phyloP scores from a whole-genome alignment of 2,329 filamentous ascomycete species.

The Penicillium sp. region DNA sequence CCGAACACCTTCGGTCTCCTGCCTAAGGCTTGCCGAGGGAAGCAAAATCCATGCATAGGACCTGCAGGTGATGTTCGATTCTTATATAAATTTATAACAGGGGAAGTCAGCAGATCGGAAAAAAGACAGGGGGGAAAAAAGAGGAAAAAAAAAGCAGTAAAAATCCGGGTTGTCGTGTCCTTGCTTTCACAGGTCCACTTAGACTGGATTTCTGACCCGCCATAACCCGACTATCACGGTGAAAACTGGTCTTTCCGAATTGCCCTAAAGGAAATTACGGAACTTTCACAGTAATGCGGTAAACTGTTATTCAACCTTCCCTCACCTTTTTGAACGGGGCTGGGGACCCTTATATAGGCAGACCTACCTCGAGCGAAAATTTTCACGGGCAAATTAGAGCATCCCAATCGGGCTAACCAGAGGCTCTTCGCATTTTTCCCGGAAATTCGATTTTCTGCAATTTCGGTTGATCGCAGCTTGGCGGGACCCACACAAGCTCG shows the following conservation, averaged over 20 bases:
- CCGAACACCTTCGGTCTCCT: not conserved
- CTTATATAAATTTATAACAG: not conserved
- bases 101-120: not conserved
- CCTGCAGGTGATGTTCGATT: not conserved
- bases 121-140: not conserved
- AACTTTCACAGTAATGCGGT: conserved; percentile 1
- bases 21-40: not conserved
- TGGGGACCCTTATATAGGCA: conserved; percentile 5
- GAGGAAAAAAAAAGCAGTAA: conserved; percentile 1
- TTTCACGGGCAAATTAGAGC: not conserved
- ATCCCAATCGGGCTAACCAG: conserved; percentile 6
- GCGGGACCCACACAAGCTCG: conserved; percentile 28
- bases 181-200: conserved; percentile 24
- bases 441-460: conserved; percentile 16
- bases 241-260: conserved; percentile 14
- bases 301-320: not conserved
- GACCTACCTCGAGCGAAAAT: not conserved
- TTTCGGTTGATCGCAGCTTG: conserved; percentile 24
- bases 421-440: conserved; percentile 17
- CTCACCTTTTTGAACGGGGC: not conserved
- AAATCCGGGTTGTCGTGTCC: conserved; percentile 10
- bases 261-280: conserved; percentile 13
- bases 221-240: conserved; percentile 17
- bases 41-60: not conserved
- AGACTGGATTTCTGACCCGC: conserved; percentile 21